Conservation (phyloP, 139 green algal species). For the Tetraselmis chui region DNA sequence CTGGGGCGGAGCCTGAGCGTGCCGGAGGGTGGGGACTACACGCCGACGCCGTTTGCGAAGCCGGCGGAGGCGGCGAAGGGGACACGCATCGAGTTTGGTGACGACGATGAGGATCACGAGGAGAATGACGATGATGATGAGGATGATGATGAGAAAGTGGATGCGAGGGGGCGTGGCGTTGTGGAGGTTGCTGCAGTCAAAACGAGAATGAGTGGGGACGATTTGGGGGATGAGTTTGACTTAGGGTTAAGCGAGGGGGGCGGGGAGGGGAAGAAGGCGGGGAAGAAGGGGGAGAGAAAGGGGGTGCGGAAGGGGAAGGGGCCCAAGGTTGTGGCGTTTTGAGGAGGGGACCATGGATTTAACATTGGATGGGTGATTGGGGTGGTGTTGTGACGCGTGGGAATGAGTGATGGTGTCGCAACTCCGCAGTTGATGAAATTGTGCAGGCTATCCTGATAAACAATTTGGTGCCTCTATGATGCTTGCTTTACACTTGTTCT, state of each 20-base stretch:
- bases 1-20: not conserved
- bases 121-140: not conserved
- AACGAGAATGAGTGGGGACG: not conserved
- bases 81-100: not conserved
- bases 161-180: too few relatives aligned
- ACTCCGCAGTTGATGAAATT: too few relatives aligned
- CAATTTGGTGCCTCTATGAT: too few relatives aligned
- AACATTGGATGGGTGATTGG: too few relatives aligned
- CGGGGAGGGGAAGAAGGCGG: not conserved
- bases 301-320: not conserved
- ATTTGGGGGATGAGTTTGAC: not conserved
- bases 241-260: not conserved
- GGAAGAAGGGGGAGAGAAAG: not conserved
- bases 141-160: not conserved
- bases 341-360: too few relatives aligned
- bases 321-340: not conserved
- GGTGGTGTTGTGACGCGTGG: too few relatives aligned
- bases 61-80: not conserved
- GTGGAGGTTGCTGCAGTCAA: too few relatives aligned
- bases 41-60: not conserved
- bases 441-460: too few relatives aligned
- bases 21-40: not conserved
- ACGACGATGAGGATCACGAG: not conserved
- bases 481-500: too few relatives aligned
- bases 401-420: too few relatives aligned